Percentiles rank a stretch among this genome's conserved stretches.
phyloP scores from a whole-genome alignment of 345 rosid genomes.

The Salix dunnii region DNA sequence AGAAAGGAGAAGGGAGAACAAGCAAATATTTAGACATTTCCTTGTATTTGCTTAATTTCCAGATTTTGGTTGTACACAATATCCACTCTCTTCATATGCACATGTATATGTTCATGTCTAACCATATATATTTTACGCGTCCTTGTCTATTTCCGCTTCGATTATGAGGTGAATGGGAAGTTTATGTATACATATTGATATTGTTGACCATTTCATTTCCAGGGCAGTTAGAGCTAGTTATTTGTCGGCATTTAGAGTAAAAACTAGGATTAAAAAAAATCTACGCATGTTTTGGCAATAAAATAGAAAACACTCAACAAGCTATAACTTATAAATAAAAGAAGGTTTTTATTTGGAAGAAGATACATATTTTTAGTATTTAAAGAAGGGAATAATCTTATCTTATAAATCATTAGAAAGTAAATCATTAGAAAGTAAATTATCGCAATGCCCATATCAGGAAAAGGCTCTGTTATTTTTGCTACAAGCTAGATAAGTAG shows the following conservation, averaged over 20 bases:
- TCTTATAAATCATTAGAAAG: no score
- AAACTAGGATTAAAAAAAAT: no score
- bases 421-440: no score
- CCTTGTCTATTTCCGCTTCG: background rate
- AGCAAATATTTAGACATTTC: background rate
- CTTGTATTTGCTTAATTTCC: background rate
- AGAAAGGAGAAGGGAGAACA: background rate
- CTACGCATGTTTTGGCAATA: no score
- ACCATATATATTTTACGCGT: background rate
- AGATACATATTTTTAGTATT: no score
- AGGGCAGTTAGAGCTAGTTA: conserved; percentile 74
- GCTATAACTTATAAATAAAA: no score
- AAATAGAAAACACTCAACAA: no score
- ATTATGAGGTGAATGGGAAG: background rate
- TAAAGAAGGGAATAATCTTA: no score
- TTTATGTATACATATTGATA: conserved; percentile 16
- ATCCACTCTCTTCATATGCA: background rate
- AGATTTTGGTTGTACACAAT: background rate
- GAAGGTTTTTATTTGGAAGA: no score
- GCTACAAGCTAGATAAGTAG: no score
- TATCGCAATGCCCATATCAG: no score
- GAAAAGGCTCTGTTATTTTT: no score
- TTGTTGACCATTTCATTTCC: conserved; percentile 18
- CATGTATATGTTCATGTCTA: background rate
- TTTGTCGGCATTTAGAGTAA: conserved; percentile 68